Evolutionary conservation across 202 grass and related monocot species (phyloP).

Genomic region (Panicum virgatum): DNA sequence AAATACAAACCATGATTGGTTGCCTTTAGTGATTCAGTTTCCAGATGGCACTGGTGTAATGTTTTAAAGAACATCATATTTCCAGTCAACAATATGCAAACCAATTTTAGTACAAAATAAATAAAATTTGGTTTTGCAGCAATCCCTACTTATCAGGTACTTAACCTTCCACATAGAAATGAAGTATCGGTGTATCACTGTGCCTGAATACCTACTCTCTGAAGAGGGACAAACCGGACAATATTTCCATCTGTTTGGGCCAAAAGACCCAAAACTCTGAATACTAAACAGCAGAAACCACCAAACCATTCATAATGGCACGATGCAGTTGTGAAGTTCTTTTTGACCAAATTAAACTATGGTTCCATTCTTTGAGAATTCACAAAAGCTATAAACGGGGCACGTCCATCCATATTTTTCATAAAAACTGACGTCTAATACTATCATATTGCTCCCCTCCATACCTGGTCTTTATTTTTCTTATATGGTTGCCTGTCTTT

Average conservation of each 20-base stretch:
- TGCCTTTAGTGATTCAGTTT: background rate
- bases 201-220: background rate
- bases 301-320: background rate
- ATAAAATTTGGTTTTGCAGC: background rate
- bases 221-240: background rate
- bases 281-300: background rate
- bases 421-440: background rate
- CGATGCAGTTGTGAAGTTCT: background rate
- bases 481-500: background rate
- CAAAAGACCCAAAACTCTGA: background rate
- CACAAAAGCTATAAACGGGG: background rate
- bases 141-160: background rate
- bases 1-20: background rate
- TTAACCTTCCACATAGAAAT: background rate
- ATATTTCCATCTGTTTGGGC: background rate
- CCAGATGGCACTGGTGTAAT: background rate
- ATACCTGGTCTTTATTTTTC: background rate
- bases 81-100: background rate
- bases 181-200: background rate
- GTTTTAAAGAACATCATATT: background rate
- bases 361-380: background rate
- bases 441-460: background rate
- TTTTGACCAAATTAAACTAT: background rate
- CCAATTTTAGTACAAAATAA: background rate
- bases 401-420: background rate